Evolutionary conservation across 2,329 filamentous ascomycete species (phyloP).

Genomic region (Nemania serpens): DNA sequence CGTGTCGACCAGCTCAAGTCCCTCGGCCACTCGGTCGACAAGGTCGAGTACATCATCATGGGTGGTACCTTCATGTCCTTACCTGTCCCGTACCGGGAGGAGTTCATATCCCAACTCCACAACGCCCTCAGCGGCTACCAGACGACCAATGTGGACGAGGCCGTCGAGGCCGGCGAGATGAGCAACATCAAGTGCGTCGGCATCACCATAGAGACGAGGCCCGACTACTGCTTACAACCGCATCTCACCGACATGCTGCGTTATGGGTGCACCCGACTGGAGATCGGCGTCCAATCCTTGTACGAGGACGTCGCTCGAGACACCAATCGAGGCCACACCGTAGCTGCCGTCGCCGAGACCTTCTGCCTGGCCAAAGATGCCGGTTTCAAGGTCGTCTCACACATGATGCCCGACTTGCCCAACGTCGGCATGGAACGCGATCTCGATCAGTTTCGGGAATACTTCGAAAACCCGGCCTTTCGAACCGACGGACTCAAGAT

Average conservation of each 20-base stretch:
- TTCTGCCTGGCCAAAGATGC: conserved; percentile 98
- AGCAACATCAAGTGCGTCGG: conserved; percentile 97
- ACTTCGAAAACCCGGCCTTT: conserved; percentile 96
- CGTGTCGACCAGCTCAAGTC: conserved; percentile 96
- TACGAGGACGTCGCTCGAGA: conserved; percentile 99
- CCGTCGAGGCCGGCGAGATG: conserved; percentile 92
- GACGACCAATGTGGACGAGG: conserved; percentile 91
- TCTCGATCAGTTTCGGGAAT: conserved; percentile 94
- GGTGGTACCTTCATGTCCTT: conserved; percentile 99
- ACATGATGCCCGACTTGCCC: conserved; percentile 99
- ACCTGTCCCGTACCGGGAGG: conserved; percentile 83
- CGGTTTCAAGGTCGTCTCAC: conserved; percentile 97
- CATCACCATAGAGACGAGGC: conserved; percentile 96
- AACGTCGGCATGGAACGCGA: conserved; percentile 99
- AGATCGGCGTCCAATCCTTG: conserved; percentile 93
- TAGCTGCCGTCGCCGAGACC: conserved; percentile 92
- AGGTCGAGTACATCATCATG: conserved; percentile 99
- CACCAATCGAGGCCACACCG: conserved; percentile 95
- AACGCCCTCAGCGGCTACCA: conserved; percentile 97
- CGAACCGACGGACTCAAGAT: conserved; percentile 97
- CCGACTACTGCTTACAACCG: conserved; percentile 95
- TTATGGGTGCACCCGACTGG: conserved; percentile 94
- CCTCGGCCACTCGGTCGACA: conserved; percentile 95
- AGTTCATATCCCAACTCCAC: conserved; percentile 94
- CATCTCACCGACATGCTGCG: conserved; percentile 94